A percentile compares a stretch with the other conserved stretches of the same genome.
Conservation (phyloP, 139 green algal species). For the Micromonas pusilla region DNA sequence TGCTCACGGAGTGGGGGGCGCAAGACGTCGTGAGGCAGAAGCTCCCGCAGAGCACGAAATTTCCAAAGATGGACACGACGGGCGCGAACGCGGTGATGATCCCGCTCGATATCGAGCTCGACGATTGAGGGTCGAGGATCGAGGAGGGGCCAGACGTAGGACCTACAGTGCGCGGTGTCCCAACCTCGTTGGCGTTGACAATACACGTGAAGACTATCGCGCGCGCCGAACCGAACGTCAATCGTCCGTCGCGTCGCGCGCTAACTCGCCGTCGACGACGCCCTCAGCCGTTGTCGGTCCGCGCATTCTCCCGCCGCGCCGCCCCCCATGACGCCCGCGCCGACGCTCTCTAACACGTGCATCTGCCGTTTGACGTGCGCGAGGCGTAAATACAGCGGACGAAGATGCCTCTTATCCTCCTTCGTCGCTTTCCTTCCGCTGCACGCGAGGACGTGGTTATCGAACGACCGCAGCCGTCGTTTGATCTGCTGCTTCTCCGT, state of each 20-base stretch:
- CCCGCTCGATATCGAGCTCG: conserved; percentile 9
- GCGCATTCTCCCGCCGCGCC: too few species aligned
- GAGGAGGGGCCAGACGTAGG: too few species aligned
- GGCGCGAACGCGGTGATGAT: conserved; percentile 28
- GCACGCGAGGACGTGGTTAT: background rate
- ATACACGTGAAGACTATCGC: too few species aligned
- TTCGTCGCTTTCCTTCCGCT: background rate
- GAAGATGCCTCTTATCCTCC: conserved; percentile 10
- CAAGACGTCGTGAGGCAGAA: conserved; percentile 4
- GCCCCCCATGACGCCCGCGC: too few species aligned
- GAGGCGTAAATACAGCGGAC: conserved; percentile 9
- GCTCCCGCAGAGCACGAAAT: conserved; percentile 6
- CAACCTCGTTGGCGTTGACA: too few species aligned
- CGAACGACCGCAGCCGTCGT: background rate
- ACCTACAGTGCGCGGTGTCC: too few species aligned
- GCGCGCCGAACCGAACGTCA: too few species aligned
- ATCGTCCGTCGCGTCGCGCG: too few species aligned
- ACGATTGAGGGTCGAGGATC: too few species aligned
- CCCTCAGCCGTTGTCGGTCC: too few species aligned
- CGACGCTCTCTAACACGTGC: background rate
- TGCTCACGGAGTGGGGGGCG: conserved; percentile 31
- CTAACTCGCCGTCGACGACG: too few species aligned
- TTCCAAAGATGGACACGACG: conserved; percentile 26
- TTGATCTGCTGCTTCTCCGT: background rate
- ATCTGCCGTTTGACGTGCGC: conserved; percentile 11